Percentiles rank a stretch among this genome's conserved stretches.
Evolutionary conservation across 2,329 filamentous ascomycete genomes (phyloP).

Genomic region (Cryphonectria carpinicola): DNA sequence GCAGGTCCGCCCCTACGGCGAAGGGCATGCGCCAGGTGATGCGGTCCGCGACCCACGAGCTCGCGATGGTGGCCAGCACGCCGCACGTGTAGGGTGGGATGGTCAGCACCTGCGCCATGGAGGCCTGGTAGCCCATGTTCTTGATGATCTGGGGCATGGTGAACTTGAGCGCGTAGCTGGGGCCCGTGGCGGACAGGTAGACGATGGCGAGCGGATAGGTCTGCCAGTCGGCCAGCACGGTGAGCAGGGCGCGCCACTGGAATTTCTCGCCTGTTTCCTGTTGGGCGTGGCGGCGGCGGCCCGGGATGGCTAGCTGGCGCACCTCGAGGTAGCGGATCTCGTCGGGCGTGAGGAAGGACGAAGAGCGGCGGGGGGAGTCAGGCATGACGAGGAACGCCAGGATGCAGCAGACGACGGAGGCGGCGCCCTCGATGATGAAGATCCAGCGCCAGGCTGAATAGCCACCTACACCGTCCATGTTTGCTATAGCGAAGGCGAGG

Average conservation of each 20-base stretch:
- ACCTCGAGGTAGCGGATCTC: constrained; percentile 47
- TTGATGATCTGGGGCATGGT: constrained; percentile 42
- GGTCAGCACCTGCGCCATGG: constrained; percentile 53
- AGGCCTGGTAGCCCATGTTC: constrained; percentile 41
- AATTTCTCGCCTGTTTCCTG: constrained; percentile 38
- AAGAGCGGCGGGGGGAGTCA: constrained; percentile 43
- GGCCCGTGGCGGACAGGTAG: constrained; percentile 48
- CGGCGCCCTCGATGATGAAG: constrained; percentile 56
- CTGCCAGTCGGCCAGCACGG: constrained; percentile 52
- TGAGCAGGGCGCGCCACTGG: constrained; percentile 39
- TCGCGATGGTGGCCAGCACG: constrained; percentile 62
- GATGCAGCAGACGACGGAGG: constrained; percentile 43
- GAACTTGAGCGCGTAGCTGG: constrained; percentile 31
- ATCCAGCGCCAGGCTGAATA: constrained; percentile 57
- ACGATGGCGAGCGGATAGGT: constrained; percentile 47
- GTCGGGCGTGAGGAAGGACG: constrained; percentile 43
- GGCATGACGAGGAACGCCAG: constrained; percentile 52
- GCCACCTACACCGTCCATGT: constrained; percentile 48
- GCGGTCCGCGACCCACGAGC: constrained; percentile 70
- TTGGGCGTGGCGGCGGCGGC: constrained; percentile 28
- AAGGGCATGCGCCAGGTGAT: constrained; percentile 67
- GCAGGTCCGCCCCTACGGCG: constrained; percentile 62
- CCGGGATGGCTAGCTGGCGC: constrained; percentile 39
- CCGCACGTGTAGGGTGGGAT: constrained; percentile 64
- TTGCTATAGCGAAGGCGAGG: constrained; percentile 52